Base-by-base conservation (phyloP, 805 yeast species). In the Candida khao-thaluensis region DNA sequence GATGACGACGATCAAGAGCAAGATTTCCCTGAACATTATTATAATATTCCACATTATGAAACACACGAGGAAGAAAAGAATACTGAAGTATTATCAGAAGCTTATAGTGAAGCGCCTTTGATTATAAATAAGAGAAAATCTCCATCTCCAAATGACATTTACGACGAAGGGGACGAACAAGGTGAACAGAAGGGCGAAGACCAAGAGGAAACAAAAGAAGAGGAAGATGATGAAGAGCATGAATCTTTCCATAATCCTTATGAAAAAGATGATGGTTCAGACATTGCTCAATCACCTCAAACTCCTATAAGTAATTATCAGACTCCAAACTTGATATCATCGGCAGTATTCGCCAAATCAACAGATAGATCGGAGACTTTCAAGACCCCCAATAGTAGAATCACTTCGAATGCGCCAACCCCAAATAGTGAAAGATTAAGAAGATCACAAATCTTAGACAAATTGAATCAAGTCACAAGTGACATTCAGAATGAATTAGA, bases 81-180 rank as follows among this genome's bases (percentile, higher is more conserved):
- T 21, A 65, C 67, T 2, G 78, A 73, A 37, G 60, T 68, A 4
- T 51, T 69, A 17, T 30, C 37, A 4, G 77, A 73, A 32, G 45
- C 61, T 0, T 64, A 53, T 34, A 51, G 50, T 20, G 67, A 63
- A 31, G 45, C 58, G 2, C 71, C 71, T 7, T 52, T 69, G 30
- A 53, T 60, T 3, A 48, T 67, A 25, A 55, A 49, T 27, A 65
- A 66, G 45, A 50, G 48, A 12, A 31, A 31, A 20, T 31, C 35
- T 3, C 26, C 22, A 14, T 11, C 35, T 5, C 35, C 35, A 5
- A 21, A 20, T 8, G 16, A 25, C 24, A 7, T 10, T 10, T 8
- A 7, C 7, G 10, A 22, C 10, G 24, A 22, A 7, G 6, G 7
- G 24, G 15, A 25, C 6, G 10, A 6, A 25, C 8, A 25, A 22